Evolutionary conservation across 495 filamentous ascomycete genomes (phyloP).

Genomic region (Mycothermus thermophilus): DNA sequence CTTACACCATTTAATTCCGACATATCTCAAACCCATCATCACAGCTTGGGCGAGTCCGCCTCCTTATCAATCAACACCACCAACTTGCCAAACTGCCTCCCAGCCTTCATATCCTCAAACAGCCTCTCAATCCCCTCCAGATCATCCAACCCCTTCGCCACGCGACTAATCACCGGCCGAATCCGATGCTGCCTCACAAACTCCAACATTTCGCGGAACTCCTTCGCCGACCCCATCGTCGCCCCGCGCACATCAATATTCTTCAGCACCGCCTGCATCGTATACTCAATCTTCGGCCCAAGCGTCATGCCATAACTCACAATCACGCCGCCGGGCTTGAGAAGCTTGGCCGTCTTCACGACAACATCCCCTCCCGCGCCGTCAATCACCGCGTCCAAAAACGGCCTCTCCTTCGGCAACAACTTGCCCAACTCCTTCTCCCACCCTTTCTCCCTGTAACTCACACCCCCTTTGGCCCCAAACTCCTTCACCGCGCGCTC

Average conservation of each 20-base stretch:
- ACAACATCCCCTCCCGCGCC: constrained; percentile 67
- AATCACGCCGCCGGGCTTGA: constrained; percentile 53
- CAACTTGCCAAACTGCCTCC: constrained; percentile 68
- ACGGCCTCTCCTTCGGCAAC: constrained; percentile 44
- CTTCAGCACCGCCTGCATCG: constrained; percentile 56
- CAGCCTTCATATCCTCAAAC: constrained; percentile 62
- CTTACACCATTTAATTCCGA: not conserved
- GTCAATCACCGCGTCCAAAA: constrained; percentile 59
- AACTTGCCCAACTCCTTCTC: constrained; percentile 46
- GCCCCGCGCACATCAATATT: constrained; percentile 60
- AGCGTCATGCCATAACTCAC: constrained; percentile 68
- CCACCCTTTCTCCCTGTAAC: constrained; percentile 52
- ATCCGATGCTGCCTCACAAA: constrained; percentile 54
- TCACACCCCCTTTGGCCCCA: constrained; percentile 57
- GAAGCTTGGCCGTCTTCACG: constrained; percentile 38
- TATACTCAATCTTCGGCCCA: constrained; percentile 55
- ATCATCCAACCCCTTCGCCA: constrained; percentile 50
- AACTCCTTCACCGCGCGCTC: constrained; percentile 42
- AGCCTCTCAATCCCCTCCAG: constrained; percentile 49
- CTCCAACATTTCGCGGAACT: constrained; percentile 64
- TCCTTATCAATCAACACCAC: constrained; percentile 37
- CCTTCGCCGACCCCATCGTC: constrained; percentile 63
- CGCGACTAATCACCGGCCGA: constrained; percentile 46
- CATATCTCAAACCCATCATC: not conserved
- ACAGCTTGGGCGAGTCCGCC: constrained; percentile 14